Evolutionary conservation across 306 rosid species (phyloP), one percentile per base, ranked within the genome.

Genomic region (Macrotyloma uniflorum): DNA sequence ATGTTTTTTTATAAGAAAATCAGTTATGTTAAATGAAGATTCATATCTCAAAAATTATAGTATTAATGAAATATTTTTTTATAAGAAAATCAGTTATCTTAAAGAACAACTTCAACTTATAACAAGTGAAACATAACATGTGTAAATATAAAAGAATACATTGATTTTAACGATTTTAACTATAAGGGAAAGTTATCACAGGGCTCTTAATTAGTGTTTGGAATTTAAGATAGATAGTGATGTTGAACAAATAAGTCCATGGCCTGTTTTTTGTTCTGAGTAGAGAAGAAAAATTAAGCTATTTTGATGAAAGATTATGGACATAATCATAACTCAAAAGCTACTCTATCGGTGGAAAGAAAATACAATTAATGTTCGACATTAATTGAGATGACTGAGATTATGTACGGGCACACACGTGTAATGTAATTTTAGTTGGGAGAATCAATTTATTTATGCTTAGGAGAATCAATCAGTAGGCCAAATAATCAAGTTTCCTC

Each of bases 401-500:
- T 1, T 6, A 2, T 42, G 35, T 23, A 10, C 36, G 19, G 14
- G 23, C 20, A 65, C 9, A 63, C 26, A 35, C 11, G 50, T 51
- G 51, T 35, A 9, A 6, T 20, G 77, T 22, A n/a, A 36, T n/a
- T 53, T 55, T 10, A 53, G 1, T 18, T 6, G 32, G 6, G 12
- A 5, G 6, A 12, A 12, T 38, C 43, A 38, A 2, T 8, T 38
- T 32, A 8, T 38, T 38, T 8, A 38, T 38, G 43, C 43, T 38
- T 49, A 2, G 36, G 64, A 12, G 78, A 73, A 73, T 73, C 57
- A 57, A 40, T 73, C 9, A 24, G 3, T 23, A 24, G 42, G 16
- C 1, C 2, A 42, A 42, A 72, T 22, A 51, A 20, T 71, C 33
- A 71, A 50, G 65, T 38, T 72, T 55, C 67, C 77, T 38, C 16